phyloP scores from a whole-genome alignment of 495 filamentous ascomycete genomes.

The Trichoderma virens region DNA sequence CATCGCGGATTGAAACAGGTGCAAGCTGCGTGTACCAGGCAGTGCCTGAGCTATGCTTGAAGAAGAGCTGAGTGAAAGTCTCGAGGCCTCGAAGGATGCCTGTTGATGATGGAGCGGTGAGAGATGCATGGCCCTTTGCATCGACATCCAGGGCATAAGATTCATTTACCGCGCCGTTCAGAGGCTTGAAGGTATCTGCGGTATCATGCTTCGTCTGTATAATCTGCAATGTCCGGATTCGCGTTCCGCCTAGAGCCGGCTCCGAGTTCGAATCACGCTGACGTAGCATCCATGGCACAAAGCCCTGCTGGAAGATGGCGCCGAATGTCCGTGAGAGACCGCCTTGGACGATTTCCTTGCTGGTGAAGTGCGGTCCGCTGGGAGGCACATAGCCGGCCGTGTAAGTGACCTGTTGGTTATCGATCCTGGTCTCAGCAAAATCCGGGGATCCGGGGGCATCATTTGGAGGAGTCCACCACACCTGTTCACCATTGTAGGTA shows the following conservation, averaged over 20 bases:
- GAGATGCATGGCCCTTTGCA: slow-evolving; percentile 43
- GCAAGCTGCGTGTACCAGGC: slow-evolving; percentile 57
- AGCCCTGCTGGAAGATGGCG: slow-evolving; percentile 51
- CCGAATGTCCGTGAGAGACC: slow-evolving; percentile 37
- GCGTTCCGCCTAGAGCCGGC: slow-evolving; percentile 39
- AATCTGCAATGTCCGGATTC: slow-evolving; percentile 49
- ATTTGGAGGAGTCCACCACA: slow-evolving; percentile 29
- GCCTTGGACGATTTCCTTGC: slow-evolving; percentile 41
- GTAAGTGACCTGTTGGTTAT: slow-evolving; percentile 12
- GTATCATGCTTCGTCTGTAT: slow-evolving; percentile 49
- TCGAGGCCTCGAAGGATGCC: slow-evolving; percentile 61
- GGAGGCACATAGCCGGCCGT: slow-evolving; percentile 30
- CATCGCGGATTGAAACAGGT: slow-evolving; percentile 58
- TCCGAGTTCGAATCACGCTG: slow-evolving; percentile 52
- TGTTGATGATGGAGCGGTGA: slow-evolving; percentile 53
- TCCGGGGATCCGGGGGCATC: neutral
- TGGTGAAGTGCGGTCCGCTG: slow-evolving; percentile 24
- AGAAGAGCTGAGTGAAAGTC: slow-evolving; percentile 72
- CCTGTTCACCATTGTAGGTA: slow-evolving; percentile 47
- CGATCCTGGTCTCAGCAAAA: slow-evolving; percentile 4
- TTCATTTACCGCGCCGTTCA: slow-evolving; percentile 60
- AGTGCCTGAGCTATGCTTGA: slow-evolving; percentile 46
- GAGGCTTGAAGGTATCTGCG: slow-evolving; percentile 46
- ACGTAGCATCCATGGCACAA: slow-evolving; percentile 72
- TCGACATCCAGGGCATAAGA: slow-evolving; percentile 58